phyloP scores from a whole-genome alignment of 1,284 basidiomycete genomes.

The Xerocomus minutiporus region DNA sequence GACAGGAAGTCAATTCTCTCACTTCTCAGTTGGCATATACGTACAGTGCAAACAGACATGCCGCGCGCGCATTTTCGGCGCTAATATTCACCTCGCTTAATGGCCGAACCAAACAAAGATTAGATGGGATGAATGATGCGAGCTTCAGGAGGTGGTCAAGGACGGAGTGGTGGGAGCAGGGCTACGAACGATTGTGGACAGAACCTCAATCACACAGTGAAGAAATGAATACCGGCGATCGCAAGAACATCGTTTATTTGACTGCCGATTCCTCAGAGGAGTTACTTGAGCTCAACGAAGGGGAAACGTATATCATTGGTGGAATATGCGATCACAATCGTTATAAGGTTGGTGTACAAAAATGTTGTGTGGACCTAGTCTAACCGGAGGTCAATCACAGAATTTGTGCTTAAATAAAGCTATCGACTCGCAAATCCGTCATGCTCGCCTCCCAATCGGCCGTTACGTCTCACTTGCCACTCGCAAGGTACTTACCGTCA shows the following conservation, averaged over 20 bases:
- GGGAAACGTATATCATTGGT: constrained; percentile 92
- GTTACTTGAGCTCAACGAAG: constrained; percentile 72
- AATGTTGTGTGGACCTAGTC: background rate
- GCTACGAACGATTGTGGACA: constrained; percentile 67
- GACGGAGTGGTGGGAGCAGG: constrained; percentile 77
- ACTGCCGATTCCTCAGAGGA: constrained; percentile 93
- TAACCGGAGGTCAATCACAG: constrained; percentile 37
- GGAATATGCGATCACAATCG: constrained; percentile 96
- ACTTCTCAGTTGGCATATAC: constrained; percentile 85
- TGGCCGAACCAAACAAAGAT: constrained; percentile 62
- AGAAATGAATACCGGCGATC: constrained; percentile 10
- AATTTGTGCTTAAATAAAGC: constrained; percentile 90
- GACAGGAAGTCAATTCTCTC: constrained; percentile 84
- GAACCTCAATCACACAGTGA: constrained; percentile 9
- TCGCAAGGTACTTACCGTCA: constrained; percentile 95
- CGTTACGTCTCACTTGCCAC: constrained; percentile 81
- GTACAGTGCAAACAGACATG: constrained; percentile 80
- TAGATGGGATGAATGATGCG: constrained; percentile 66
- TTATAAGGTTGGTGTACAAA: constrained; percentile 62
- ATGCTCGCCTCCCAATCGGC: constrained; percentile 91
- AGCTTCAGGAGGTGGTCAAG: constrained; percentile 77
- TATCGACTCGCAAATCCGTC: constrained; percentile 64
- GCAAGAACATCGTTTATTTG: constrained; percentile 77
- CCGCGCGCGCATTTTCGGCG: constrained; percentile 63
- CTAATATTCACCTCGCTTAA: constrained; percentile 79